These are phyloP conservation scores for Epicoccum sorghinum DNA, from an alignment of 2,329 filamentous ascomycete genomes.

Conservation along the genomic window DNA sequence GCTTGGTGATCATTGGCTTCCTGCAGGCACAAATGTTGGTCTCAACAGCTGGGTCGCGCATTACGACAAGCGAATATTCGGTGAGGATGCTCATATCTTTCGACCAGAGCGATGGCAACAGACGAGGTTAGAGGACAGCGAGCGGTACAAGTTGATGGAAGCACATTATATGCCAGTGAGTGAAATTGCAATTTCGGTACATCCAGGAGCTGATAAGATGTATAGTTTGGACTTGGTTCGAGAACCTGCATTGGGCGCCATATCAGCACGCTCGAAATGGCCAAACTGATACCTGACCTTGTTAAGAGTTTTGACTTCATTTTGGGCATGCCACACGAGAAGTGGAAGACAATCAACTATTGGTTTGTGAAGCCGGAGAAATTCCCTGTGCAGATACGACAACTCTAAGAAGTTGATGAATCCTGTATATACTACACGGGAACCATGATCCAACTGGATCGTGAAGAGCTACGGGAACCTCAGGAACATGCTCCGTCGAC, in stretches of 20 bases:
- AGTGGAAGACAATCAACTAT: not conserved
- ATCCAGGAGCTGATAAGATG: conserved; percentile 36
- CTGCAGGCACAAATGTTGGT: conserved; percentile 20
- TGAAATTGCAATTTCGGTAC: no score
- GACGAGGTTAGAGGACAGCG: not conserved
- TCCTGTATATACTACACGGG: no score
- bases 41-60: conserved; percentile 24
- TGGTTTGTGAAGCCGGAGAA: not conserved
- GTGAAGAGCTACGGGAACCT: no score
- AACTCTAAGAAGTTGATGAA: no score
- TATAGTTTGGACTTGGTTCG: conserved; percentile 25
- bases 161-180: no score
- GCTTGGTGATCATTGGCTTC: conserved; percentile 5
- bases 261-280: conserved; percentile 26
- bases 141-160: no score
- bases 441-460: no score
- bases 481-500: no score
- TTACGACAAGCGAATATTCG: conserved; percentile 15
- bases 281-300: conserved; percentile 22
- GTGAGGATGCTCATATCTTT: conserved; percentile 13
- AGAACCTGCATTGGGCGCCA: conserved; percentile 26
- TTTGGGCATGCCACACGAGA: not conserved
- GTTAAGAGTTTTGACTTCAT: conserved; percentile 16
- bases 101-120: conserved; percentile 24
- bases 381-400: not conserved